Base-by-base conservation (phyloP, 495 filamentous ascomycete genomes). In the Aspergillus funiculosus region DNA sequence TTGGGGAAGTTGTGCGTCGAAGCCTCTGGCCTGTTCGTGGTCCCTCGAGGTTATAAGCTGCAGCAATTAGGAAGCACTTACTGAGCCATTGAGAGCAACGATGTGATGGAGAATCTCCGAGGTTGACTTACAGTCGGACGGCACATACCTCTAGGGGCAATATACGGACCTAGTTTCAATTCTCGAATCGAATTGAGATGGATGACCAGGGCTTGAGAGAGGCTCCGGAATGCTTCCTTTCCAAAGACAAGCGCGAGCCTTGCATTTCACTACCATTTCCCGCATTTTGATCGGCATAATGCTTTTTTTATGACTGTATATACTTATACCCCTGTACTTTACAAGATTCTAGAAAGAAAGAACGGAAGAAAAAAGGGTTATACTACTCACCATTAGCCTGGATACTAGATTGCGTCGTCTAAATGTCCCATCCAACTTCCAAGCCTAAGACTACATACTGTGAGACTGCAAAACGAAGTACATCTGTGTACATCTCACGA, bases 1-100 rank as follows among this genome's bases (percentile, higher is more conserved):
- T 57, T 70, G n/a, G 81, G 79, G 4, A 60, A 58, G 15, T 43
- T 80, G 13, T 75, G 67, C 51, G 79, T 79, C 1, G 62, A 76
- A 51, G 77, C 79, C 0, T 73, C 73, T 36, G 82, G 68, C 6
- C 56, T 87, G 43, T 86, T 85, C 61, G 81, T 86, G 6, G 79
- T 79, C 17, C 78, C 78, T 2, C 76, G 73, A 54, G 64, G 59
- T 5, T 65, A 75, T 17, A 61, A 72, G 50, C 66, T 79, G 22
- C 52, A 52, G 30, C 54, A 59, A 29, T 45, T 78, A 22, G 69
- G 65, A 15, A 68, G 74, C 4, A 52, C 56, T 2, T 80, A 71
- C 44, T 77, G 50, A 63, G 39, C 7, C 9, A 14, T 15, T 25
- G 30, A 25, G 17, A 10, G n/a, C 30, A 17, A 17, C n/a, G n/a